Conservation (phyloP, 208 protist genomes). For the Wallacemonas sp. region DNA sequence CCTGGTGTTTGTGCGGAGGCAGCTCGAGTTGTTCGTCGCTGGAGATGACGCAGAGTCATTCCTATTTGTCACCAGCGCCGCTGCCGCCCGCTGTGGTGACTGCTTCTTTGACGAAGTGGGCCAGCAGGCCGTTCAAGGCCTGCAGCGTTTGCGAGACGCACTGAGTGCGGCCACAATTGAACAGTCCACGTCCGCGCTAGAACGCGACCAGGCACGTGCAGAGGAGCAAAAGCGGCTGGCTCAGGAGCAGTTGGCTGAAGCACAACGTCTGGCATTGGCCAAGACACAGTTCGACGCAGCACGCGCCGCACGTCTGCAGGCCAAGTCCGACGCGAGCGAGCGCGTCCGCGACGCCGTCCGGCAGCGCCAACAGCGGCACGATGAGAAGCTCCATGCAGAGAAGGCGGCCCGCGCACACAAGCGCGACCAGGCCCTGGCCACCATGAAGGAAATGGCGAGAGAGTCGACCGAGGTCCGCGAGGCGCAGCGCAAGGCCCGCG, state of each 20-base stretch:
- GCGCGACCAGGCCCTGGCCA: conserved; percentile 26
- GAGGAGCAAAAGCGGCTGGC: conserved; percentile 1
- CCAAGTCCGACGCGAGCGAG: conserved; percentile 18
- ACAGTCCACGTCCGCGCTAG: neutral
- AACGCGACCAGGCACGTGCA: neutral
- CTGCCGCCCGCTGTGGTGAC: neutral
- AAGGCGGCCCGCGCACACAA: conserved; percentile 24
- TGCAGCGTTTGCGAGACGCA: conserved; percentile 5
- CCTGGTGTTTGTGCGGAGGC: conserved; percentile 9
- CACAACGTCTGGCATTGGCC: neutral
- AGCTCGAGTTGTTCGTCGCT: conserved; percentile 10
- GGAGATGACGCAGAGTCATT: neutral
- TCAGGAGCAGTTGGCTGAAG: conserved; percentile 15
- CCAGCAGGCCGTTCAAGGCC: neutral
- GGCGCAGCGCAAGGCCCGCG: conserved; percentile 27
- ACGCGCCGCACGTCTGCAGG: conserved; percentile 3
- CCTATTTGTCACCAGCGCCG: neutral
- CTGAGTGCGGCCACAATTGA: neutral
- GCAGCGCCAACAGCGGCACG: conserved; percentile 25
- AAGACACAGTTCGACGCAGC: neutral
- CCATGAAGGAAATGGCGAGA: conserved; percentile 24
- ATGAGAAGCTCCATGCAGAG: conserved; percentile 17
- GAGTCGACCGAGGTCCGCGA: conserved; percentile 23
- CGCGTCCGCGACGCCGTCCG: conserved; percentile 25
- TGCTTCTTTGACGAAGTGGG: neutral